Base-by-base conservation (phyloP, 2,329 filamentous ascomycete genomes). In the Ophiostoma perfectum region DNA sequence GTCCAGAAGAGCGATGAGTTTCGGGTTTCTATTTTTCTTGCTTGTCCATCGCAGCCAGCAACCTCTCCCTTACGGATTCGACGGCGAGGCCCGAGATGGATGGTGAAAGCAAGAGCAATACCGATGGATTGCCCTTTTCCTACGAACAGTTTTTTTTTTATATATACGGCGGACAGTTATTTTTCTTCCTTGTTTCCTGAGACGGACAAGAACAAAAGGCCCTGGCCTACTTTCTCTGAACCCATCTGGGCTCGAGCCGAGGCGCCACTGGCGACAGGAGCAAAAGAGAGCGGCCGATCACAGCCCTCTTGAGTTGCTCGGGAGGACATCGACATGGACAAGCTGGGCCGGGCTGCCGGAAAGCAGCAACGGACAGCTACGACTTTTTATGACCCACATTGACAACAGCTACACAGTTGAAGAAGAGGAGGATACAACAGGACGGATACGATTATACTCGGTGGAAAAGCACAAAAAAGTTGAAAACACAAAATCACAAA, bases 141-240 rank as follows among this genome's bases (percentile, higher is more conserved):
- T 55, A 27, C 11, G 49, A 52, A 52, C 49, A 27, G 38, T 42
- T 18, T 49, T 27, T 14, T 63, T 55, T 41, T 42, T 44, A 44
- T 44, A 9, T 44, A 2, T 44, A 44, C 27, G 44, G 27, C 27
- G 3, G 6, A 14, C 44, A 45, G 7, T 27, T 18, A n/a, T 60
- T 9, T 60, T 58, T 45, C 38, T 62, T 62, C 42, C 39, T 64
- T 41, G 27, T 66, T 42, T 67, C 58, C 42, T 62, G 58, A 41
- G 58, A 62, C 38, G 58, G 58, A 62, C 58, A 62, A 41, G 55
- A 60, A 27, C 47, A 52, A 39, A 5, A 55, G 12, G n/a, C 45
- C 45, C 16, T 14, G 45, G 45, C 12, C 12, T 1, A 47, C 12
- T 14, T 5, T n/a, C 16, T 5, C 45, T 12, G 27, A 27, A 27